Percentiles rank a stretch among this genome's conserved stretches.
These are phyloP conservation scores for Russula abietina DNA, from an alignment of 768 basidiomycete species.

Conservation along the genomic window DNA sequence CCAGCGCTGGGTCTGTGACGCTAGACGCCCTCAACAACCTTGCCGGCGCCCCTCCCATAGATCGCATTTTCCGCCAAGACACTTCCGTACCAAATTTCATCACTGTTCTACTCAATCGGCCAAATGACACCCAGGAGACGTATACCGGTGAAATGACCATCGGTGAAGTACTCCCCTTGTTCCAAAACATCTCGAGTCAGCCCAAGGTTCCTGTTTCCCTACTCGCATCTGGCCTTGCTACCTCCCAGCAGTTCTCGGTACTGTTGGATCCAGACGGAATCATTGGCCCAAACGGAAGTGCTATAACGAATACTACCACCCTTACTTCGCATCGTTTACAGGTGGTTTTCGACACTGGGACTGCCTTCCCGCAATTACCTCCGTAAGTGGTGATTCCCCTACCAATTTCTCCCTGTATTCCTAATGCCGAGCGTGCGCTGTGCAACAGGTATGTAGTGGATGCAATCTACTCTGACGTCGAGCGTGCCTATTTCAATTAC, in stretches of 20 bases:
- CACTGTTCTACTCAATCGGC: no score
- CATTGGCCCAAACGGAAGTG: conserved; percentile 54
- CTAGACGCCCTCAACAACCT: conserved; percentile 29
- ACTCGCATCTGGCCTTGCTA: conserved; percentile 39
- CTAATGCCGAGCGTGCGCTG: background rate
- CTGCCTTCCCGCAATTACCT: conserved; percentile 57
- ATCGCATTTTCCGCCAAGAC: no score
- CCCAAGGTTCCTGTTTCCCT: conserved; percentile 45
- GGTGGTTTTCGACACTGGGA: conserved; percentile 64
- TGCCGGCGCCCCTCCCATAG: conserved; percentile 48
- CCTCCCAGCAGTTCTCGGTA: conserved; percentile 60
- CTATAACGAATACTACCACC: conserved; percentile 46
- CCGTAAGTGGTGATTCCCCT: conserved; percentile 29
- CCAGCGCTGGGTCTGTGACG: conserved; percentile 46
- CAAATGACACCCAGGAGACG: no score
- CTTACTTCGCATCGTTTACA: conserved; percentile 56
- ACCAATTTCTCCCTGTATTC: conserved; percentile 17
- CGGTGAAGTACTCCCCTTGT: conserved; percentile 49
- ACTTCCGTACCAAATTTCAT: no score
- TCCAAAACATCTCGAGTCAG: conserved; percentile 43
- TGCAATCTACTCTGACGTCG: conserved; percentile 51
- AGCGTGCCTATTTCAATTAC: no score
- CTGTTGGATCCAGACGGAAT: conserved; percentile 56
- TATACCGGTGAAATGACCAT: conserved; percentile 60
- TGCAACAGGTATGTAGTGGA: no score